A percentile compares a stretch with the other conserved stretches of the same genome.
Evolutionary conservation across 1,139 yeast species (phyloP).

Genomic region (Yamadazyma dushanensis): DNA sequence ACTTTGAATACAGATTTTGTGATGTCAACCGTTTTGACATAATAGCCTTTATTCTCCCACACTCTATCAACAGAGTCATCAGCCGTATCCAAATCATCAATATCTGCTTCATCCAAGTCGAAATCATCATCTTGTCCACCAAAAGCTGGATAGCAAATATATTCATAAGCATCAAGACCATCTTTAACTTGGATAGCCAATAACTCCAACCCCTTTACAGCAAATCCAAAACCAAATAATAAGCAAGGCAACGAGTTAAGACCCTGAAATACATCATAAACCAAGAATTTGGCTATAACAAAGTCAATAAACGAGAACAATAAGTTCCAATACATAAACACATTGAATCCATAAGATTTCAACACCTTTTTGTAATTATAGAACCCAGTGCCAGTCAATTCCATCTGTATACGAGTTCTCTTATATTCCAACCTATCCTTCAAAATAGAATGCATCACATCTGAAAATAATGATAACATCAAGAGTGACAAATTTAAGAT

Average conservation of each 20-base stretch:
- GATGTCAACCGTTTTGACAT: conserved; percentile 59
- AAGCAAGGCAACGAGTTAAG: conserved; percentile 52
- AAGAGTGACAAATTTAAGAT: conserved; percentile 46
- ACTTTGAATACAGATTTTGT: conserved; percentile 44
- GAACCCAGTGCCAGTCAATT: conserved; percentile 29
- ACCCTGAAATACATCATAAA: conserved; percentile 57
- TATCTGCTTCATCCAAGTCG: conserved; percentile 12
- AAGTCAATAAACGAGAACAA: conserved; percentile 51
- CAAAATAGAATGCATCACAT: conserved; percentile 75
- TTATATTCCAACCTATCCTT: conserved; percentile 61
- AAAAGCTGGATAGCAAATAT: conserved; percentile 29
- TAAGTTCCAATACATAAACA: conserved; percentile 33
- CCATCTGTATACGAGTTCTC: conserved; percentile 35
- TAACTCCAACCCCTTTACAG: conserved; percentile 60
- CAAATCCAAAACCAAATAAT: conserved; percentile 76
- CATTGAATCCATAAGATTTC: conserved; percentile 17
- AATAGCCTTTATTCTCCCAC: conserved; percentile 74
- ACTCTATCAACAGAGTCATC: conserved; percentile 56
- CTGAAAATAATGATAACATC: conserved; percentile 51
- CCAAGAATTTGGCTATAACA: conserved; percentile 53
- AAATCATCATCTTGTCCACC: conserved; percentile 12
- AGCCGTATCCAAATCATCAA: conserved; percentile 17
- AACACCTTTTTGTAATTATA: conserved; percentile 31
- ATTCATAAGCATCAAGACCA: conserved; percentile 57
- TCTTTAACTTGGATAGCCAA: conserved; percentile 50